Base-by-base conservation (phyloP, 225 moss, liverwort and hornwort genomes). In the Takakia lepidozioides region DNA sequence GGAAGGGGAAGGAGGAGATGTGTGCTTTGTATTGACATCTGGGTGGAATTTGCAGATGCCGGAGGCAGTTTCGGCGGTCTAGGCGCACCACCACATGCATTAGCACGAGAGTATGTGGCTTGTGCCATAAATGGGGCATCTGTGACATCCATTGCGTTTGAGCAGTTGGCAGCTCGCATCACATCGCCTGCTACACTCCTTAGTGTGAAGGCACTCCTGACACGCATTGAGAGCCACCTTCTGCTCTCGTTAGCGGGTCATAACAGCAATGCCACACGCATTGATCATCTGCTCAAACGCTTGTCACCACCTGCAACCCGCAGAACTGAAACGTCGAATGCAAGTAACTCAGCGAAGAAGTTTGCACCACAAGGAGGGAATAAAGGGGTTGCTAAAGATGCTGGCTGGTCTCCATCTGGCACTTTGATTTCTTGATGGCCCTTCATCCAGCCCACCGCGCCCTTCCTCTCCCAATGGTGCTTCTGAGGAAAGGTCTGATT, bases 51-150 rank as follows among this genome's bases (percentile, higher is more conserved):
- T 49, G 62, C 80, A 87, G 98, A 46, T 98, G 91, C 66, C 91
- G 98, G 98, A 85, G 98, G 65, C 98, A 87, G 72, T 98, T 98
- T 27, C 80, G 98, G 17, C 80, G 91, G 38, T 91, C 87, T 10
- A 81, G 87, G 51, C 62, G 85, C 23, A 91, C 75, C 98, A 9
- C 91, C 98, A 2, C 74, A 83, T 58, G 80, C 91, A 25, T 53
- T 98, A 27, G 78, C 91, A 28, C 75, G 85, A 29, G 81, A 87
- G 23, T 98, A 85, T 56, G 74, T 86, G 30, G 75, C 83, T 24
- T 98, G 98, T 49, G 91, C 70, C 18, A 78, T 98, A 53, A 85
- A 78, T 46, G 82, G 73, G 34, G 85, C 78, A 19, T 71, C 82
- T 30, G 83, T 85, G 16, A 71, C 73, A 19, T 79, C 87, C 0